phyloP scores from a whole-genome alignment of 441 rosid species.

The Euphorbia schlechtendalii region DNA sequence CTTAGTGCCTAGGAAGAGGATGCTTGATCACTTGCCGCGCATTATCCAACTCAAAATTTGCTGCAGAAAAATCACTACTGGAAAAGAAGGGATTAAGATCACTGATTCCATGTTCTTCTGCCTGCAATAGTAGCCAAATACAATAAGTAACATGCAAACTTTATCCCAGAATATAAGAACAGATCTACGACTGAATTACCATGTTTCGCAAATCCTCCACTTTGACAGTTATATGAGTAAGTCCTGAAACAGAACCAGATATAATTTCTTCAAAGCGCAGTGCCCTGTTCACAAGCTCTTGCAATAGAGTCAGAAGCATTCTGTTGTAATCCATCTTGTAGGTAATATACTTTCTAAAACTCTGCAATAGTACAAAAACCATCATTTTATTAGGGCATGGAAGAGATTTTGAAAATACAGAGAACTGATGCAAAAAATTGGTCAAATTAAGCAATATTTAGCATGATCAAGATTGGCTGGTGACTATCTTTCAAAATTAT shows the following conservation, averaged over 20 bases:
- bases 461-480: neutral
- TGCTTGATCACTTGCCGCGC: slow-evolving; percentile 51
- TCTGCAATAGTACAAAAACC: too few relatives aligned
- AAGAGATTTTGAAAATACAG: too few relatives aligned
- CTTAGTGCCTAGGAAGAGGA: slow-evolving; percentile 28
- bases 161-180: neutral
- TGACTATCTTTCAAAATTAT: neutral
- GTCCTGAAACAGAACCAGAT: slow-evolving; percentile 60
- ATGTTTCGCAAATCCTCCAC: slow-evolving; percentile 61
- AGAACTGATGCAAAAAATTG: neutral
- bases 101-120: slow-evolving; percentile 73
- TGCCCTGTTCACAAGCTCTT: slow-evolving; percentile 73
- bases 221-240: slow-evolving; percentile 55
- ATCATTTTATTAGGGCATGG: too few relatives aligned
- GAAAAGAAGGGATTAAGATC: slow-evolving; percentile 78
- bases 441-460: neutral
- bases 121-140: slow-evolving; percentile 40
- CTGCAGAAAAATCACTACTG: slow-evolving; percentile 57
- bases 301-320: slow-evolving; percentile 68
- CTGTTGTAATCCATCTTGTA: slow-evolving; percentile 84
- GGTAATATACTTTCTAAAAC: slow-evolving; percentile 83
- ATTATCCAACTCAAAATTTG: slow-evolving; percentile 57
- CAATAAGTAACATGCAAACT: neutral
- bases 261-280: slow-evolving; percentile 82
- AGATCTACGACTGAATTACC: slow-evolving; percentile 33